Evolutionary conservation across 1,139 yeast genomes (phyloP).

Genomic region (Magnusiomyces sp.): DNA sequence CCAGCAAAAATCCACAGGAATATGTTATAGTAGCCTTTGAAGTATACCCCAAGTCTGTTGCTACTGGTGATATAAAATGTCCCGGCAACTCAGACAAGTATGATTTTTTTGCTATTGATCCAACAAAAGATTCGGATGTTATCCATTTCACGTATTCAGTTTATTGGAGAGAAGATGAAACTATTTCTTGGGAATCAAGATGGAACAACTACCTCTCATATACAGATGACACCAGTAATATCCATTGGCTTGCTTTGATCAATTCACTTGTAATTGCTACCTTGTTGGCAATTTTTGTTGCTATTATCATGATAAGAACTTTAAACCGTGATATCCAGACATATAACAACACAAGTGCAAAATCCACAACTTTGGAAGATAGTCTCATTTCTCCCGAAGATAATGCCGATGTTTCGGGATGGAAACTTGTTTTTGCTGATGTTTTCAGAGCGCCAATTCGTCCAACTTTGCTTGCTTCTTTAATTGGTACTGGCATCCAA

Average conservation of each 20-base stretch:
- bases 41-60: slow-evolving; percentile 76
- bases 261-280: slow-evolving; percentile 56
- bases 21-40: slow-evolving; percentile 81
- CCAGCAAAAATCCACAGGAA: slow-evolving; percentile 33
- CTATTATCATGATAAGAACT: slow-evolving; percentile 50
- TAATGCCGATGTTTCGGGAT: slow-evolving; percentile 35
- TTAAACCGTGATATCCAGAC: slow-evolving; percentile 38
- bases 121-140: slow-evolving; percentile 28
- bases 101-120: slow-evolving; percentile 21
- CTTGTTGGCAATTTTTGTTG: slow-evolving; percentile 52
- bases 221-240: slow-evolving; percentile 42
- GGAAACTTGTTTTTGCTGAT: slow-evolving; percentile 50
- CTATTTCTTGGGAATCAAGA: slow-evolving; percentile 57
- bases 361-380: slow-evolving; percentile 8
- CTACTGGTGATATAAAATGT: slow-evolving; percentile 34
- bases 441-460: slow-evolving; percentile 46
- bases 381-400: slow-evolving; percentile 16
- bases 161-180: slow-evolving; percentile 77
- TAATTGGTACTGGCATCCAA: slow-evolving; percentile 72
- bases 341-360: slow-evolving; percentile 22
- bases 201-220: slow-evolving; percentile 67
- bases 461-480: slow-evolving; percentile 42
- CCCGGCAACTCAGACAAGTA: slow-evolving; percentile 22
- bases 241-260: slow-evolving; percentile 65
- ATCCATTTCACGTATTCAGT: slow-evolving; percentile 81